A percentile compares a stretch with the other conserved stretches of the same genome.
Conservation (phyloP, 2,329 filamentous ascomycete species). For the Trichoderma gracile region DNA sequence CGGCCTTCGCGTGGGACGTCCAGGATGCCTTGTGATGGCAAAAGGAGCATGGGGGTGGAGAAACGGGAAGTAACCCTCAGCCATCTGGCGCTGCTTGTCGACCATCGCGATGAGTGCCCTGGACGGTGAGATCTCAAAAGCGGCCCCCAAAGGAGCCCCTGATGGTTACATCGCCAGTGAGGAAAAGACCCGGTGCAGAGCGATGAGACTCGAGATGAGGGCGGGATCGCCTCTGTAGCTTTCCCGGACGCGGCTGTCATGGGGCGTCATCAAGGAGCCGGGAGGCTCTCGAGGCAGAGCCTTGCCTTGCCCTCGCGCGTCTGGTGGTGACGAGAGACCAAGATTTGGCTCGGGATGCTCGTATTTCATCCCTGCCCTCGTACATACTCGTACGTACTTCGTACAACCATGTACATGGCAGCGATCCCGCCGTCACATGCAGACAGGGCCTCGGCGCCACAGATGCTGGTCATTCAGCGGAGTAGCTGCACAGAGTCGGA, state of each 20-base stretch:
- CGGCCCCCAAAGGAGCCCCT: constrained; percentile 28
- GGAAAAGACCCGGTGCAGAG: constrained; percentile 29
- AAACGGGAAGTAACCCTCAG: constrained; percentile 33
- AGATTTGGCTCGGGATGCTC: neutral
- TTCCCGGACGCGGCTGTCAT: neutral
- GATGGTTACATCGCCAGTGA: constrained; percentile 34
- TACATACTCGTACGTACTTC: too few species aligned
- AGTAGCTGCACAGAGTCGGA: constrained; percentile 10
- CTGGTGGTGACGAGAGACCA: neutral
- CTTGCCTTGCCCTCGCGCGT: neutral
- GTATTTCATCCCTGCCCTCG: too few species aligned
- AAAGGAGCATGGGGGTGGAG: constrained; percentile 27
- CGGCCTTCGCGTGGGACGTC: constrained; percentile 24
- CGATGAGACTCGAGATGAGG: constrained; percentile 26
- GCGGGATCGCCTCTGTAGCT: constrained; percentile 10
- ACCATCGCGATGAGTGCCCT: constrained; percentile 21
- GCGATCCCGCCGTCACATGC: constrained; percentile 19
- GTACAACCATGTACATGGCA: too few species aligned
- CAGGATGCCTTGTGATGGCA: constrained; percentile 26
- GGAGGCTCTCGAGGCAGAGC: neutral
- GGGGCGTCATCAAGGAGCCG: neutral
- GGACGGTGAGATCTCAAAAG: constrained; percentile 30
- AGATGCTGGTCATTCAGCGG: constrained; percentile 6
- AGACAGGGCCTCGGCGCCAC: neutral
- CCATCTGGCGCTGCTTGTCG: constrained; percentile 27